These are phyloP conservation scores for Sphaerulina vaccinii DNA, from an alignment of 2,329 filamentous ascomycete species.

Conservation along the genomic window DNA sequence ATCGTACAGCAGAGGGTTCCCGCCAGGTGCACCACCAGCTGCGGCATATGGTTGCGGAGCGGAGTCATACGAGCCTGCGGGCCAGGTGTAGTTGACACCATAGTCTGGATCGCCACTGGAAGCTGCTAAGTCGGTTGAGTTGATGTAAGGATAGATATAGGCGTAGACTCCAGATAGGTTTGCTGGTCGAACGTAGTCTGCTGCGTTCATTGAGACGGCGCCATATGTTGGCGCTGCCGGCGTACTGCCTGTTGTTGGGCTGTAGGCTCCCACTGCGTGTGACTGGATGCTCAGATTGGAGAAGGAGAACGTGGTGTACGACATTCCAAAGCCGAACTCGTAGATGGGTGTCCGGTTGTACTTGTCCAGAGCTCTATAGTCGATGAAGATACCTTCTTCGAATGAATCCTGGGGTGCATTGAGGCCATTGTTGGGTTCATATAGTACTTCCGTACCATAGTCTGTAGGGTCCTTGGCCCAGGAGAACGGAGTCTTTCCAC, in stretches of 20 bases:
- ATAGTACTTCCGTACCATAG: conserved; percentile 68
- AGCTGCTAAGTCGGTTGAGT: conserved; percentile 57
- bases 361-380: conserved; percentile 74
- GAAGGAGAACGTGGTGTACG: conserved; percentile 77
- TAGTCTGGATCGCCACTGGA: conserved; percentile 61
- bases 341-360: conserved; percentile 66
- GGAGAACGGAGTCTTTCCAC: conserved; percentile 68
- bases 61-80: conserved; percentile 58
- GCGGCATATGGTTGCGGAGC: conserved; percentile 58
- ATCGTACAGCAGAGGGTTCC: conserved; percentile 66
- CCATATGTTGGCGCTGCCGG: conserved; percentile 63
- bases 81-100: conserved; percentile 61
- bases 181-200: conserved; percentile 68
- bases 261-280: conserved; percentile 53
- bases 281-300: conserved; percentile 62
- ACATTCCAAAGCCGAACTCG: conserved; percentile 67
- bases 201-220: conserved; percentile 60
- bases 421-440: conserved; percentile 66
- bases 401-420: conserved; percentile 71
- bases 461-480: conserved; percentile 67
- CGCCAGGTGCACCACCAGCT: conserved; percentile 58
- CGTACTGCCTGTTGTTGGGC: conserved; percentile 61
- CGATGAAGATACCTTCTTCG: conserved; percentile 75
- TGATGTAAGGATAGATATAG: conserved; percentile 73
- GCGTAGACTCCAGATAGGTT: conserved; percentile 52